These are phyloP conservation scores for Leishmania guyanensis DNA, from an alignment of 208 protist genomes.

Conservation along the genomic window DNA sequence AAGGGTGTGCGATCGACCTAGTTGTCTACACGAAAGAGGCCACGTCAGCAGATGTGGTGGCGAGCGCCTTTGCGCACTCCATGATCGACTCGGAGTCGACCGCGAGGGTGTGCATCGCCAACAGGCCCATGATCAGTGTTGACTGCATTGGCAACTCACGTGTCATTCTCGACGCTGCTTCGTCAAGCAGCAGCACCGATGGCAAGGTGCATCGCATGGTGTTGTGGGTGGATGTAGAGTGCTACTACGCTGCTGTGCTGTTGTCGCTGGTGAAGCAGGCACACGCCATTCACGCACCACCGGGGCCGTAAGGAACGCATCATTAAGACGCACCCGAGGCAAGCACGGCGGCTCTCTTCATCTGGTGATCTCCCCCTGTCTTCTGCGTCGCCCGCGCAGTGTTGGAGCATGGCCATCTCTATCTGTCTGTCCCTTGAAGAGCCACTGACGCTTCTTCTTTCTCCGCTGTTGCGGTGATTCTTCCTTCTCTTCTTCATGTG, in stretches of 20 bases:
- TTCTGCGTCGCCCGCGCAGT: background rate
- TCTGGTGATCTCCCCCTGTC: background rate
- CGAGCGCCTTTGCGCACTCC: slow-evolving; percentile 64
- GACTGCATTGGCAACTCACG: slow-evolving; percentile 42
- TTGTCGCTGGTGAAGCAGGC: slow-evolving; percentile 25
- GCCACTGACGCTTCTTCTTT: background rate
- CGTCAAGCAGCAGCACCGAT: slow-evolving; percentile 30
- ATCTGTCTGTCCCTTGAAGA: background rate
- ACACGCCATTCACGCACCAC: slow-evolving; percentile 2
- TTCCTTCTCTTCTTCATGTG: background rate
- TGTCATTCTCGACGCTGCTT: slow-evolving; percentile 40
- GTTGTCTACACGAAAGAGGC: slow-evolving; percentile 85
- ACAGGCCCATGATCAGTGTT: slow-evolving; percentile 43
- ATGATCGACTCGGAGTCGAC: slow-evolving; percentile 36
- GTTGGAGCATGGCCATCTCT: background rate
- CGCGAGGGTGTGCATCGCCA: background rate
- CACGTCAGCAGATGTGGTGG: slow-evolving; percentile 94
- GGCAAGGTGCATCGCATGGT: slow-evolving; percentile 49
- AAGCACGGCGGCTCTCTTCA: background rate
- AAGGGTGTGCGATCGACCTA: slow-evolving; percentile 98
- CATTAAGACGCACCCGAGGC: background rate
- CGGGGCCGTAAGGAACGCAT: background rate
- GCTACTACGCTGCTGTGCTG: slow-evolving; percentile 17
- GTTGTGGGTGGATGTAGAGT: slow-evolving; percentile 62
- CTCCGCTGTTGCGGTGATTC: background rate